Percentiles rank a stretch among this genome's conserved stretches.
Evolutionary conservation across 495 filamentous ascomycete genomes (phyloP).

Genomic region (Aspergillus saccharolyticus): DNA sequence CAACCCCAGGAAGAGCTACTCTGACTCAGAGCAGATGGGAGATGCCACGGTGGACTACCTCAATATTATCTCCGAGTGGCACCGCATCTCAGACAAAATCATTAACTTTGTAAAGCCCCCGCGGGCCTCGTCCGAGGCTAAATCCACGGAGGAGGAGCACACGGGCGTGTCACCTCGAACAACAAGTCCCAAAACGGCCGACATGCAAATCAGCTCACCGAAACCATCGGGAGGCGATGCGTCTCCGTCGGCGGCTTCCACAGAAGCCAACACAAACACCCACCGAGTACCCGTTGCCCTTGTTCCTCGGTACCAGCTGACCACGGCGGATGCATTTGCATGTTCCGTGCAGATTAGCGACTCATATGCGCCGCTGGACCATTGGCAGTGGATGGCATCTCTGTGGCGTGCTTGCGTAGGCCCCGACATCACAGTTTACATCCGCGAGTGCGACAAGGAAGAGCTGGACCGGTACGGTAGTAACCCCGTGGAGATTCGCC

Average conservation of each 20-base stretch:
- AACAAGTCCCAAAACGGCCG: slow-evolving; percentile 33
- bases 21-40: slow-evolving; percentile 31
- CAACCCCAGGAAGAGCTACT: slow-evolving; percentile 23
- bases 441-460: slow-evolving; percentile 39
- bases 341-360: slow-evolving; percentile 68
- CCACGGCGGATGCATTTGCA: slow-evolving; percentile 68
- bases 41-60: slow-evolving; percentile 60
- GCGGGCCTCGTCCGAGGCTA: slow-evolving; percentile 13
- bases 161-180: slow-evolving; percentile 31
- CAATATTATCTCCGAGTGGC: slow-evolving; percentile 66
- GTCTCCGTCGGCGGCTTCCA: slow-evolving; percentile 26
- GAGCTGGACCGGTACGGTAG: slow-evolving; percentile 41
- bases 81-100: slow-evolving; percentile 62
- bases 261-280: slow-evolving; percentile 1
- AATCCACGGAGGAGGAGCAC: slow-evolving; percentile 18
- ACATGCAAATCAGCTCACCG: slow-evolving; percentile 28
- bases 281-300: slow-evolving; percentile 61
- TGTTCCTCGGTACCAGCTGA: slow-evolving; percentile 71
- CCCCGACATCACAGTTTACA: slow-evolving; percentile 77
- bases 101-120: slow-evolving; percentile 53
- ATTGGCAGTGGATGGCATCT: slow-evolving; percentile 98
- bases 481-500: slow-evolving; percentile 46
- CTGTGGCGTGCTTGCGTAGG: slow-evolving; percentile 86
- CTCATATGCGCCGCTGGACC: slow-evolving; percentile 73
- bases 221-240: slow-evolving; percentile 25